phyloP scores from a whole-genome alignment of 768 basidiomycete species.

The Mycena indigotica region DNA sequence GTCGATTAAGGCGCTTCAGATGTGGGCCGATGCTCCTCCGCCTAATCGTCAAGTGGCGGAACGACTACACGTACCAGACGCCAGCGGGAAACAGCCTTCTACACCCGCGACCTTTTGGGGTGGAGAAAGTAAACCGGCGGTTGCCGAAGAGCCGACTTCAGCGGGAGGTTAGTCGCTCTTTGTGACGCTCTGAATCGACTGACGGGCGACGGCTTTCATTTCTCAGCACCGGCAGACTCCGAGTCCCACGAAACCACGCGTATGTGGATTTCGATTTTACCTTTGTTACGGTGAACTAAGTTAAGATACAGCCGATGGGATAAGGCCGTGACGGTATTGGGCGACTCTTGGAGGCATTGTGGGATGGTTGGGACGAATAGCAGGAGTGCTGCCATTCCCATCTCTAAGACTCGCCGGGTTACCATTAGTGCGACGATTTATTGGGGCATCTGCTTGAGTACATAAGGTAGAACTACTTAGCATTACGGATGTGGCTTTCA shows the following conservation, averaged over 20 bases:
- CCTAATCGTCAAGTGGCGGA: slow-evolving; percentile 50
- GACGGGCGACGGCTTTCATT: too few relatives aligned
- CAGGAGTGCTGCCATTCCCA: slow-evolving; percentile 6
- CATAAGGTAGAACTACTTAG: background rate
- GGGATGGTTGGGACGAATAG: slow-evolving; percentile 8
- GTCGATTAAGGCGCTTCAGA: slow-evolving; percentile 90
- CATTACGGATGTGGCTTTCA: background rate
- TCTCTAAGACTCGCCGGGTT: slow-evolving; percentile 22
- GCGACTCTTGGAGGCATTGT: slow-evolving; percentile 29
- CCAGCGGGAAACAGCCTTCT: slow-evolving; percentile 31
- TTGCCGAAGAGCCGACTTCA: slow-evolving; percentile 4
- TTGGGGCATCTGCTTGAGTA: slow-evolving; percentile 11
- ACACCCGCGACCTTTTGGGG: slow-evolving; percentile 17
- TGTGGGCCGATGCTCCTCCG: slow-evolving; percentile 85
- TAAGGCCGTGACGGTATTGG: slow-evolving; percentile 32
- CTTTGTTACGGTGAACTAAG: background rate
- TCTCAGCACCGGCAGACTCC: background rate
- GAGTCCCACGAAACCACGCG: slow-evolving; percentile 5
- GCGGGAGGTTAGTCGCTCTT: slow-evolving; percentile 16
- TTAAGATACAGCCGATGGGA: slow-evolving; percentile 5
- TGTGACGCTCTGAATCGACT: too few relatives aligned
- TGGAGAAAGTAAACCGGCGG: too few relatives aligned
- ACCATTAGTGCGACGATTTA: slow-evolving; percentile 11
- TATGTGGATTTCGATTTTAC: slow-evolving; percentile 6
- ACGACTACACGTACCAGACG: slow-evolving; percentile 46